Evolutionary conservation across 345 rosid species (phyloP).

Genomic region (Ceriops zippeliana): DNA sequence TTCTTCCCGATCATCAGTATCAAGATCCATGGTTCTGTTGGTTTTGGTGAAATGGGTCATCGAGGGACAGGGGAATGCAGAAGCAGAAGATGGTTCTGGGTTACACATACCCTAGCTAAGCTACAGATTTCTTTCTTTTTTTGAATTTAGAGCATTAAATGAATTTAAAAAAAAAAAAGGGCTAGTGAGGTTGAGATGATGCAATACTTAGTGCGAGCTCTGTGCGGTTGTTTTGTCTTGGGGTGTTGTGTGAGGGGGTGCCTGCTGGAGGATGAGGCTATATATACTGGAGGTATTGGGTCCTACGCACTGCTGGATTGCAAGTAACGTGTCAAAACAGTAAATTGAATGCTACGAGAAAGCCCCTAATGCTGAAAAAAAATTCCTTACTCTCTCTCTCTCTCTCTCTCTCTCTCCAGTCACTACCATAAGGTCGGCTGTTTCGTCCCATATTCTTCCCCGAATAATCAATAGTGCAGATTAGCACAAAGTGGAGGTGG

Average conservation of each 20-base stretch:
- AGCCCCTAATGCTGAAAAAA: not conserved
- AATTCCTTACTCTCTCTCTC: constrained; percentile 2
- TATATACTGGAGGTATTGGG: constrained; percentile 40
- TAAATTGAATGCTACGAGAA: constrained; percentile 5
- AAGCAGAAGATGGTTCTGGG: constrained; percentile 53
- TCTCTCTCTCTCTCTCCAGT: not conserved
- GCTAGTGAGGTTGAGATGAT: not conserved
- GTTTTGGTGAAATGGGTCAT: constrained; percentile 43
- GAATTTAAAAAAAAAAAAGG: not conserved
- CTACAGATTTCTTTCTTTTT: not conserved
- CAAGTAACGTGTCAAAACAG: constrained; percentile 31
- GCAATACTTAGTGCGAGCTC: no score
- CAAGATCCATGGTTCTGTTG: constrained; percentile 35
- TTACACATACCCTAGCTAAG: constrained; percentile 46
- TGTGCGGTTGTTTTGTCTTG: not conserved
- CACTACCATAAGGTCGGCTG: not conserved
- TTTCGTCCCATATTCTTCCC: not conserved
- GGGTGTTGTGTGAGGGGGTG: not conserved
- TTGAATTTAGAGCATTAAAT: not conserved
- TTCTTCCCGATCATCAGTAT: constrained; percentile 28
- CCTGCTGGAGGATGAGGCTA: constrained; percentile 17
- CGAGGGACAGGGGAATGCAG: constrained; percentile 43
- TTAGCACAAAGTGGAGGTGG: not conserved
- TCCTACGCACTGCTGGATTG: constrained; percentile 15
- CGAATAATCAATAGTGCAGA: not conserved